phyloP scores from a whole-genome alignment of 805 yeast species.

The Saturnispora diversa region DNA sequence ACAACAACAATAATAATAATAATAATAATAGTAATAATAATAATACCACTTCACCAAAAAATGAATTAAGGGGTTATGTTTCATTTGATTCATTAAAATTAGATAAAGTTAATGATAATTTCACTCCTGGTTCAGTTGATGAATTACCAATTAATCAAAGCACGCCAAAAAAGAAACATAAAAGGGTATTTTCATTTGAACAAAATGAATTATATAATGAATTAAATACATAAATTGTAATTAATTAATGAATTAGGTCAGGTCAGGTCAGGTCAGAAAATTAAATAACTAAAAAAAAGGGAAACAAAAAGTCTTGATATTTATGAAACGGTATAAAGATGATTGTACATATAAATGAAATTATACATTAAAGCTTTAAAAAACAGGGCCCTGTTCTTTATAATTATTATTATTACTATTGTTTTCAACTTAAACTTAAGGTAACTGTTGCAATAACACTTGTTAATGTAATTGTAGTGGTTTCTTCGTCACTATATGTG shows the following conservation, averaged over 20 bases:
- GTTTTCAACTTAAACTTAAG: constrained; percentile 12
- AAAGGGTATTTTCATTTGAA: constrained; percentile 42
- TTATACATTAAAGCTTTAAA: no score
- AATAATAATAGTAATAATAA: neutral
- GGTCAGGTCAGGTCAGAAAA: no score
- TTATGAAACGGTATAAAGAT: no score
- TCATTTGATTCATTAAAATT: constrained; percentile 34
- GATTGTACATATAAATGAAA: no score
- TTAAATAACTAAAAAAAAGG: no score
- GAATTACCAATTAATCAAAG: constrained; percentile 1
- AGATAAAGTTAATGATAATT: neutral
- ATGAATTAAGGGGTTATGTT: constrained; percentile 27
- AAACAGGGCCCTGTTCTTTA: no score
- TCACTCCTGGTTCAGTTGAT: neutral
- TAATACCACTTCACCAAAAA: neutral
- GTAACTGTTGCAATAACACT: constrained; percentile 31
- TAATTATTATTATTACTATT: no score
- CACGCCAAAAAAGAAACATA: constrained; percentile 12
- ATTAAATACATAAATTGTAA: constrained; percentile 27
- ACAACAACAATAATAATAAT: neutral
- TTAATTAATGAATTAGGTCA: no score
- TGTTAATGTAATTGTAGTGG: constrained; percentile 30
- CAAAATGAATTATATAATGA: constrained; percentile 43
- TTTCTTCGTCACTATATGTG: constrained; percentile 20
- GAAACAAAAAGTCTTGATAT: no score